phyloP scores from a whole-genome alignment of 176 grass and related monocot genomes.

The Areca catechu region DNA sequence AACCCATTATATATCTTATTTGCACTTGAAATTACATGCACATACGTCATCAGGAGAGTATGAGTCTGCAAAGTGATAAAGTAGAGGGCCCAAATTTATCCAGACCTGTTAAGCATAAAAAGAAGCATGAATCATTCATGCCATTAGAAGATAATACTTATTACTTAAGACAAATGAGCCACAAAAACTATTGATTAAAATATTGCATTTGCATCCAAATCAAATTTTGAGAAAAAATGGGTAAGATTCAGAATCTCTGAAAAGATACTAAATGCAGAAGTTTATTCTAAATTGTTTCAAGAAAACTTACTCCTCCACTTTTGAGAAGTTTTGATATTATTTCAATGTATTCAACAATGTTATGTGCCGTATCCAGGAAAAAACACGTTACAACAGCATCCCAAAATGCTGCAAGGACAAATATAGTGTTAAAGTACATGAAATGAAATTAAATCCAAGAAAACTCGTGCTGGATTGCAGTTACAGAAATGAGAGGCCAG shows the following conservation, averaged over 20 bases:
- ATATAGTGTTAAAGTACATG: background rate
- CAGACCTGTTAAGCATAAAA: conserved; percentile 51
- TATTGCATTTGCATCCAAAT: conserved; percentile 8
- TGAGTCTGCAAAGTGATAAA: conserved; percentile 92
- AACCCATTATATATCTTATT: conserved; percentile 1
- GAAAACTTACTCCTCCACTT: conserved; percentile 67
- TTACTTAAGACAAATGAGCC: background rate
- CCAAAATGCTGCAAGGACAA: conserved; percentile 61
- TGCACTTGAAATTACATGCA: conserved; percentile 23
- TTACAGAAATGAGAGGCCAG: no score
- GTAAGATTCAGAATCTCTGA: no score
- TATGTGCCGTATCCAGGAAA: conserved; percentile 90
- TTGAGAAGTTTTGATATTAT: conserved; percentile 91
- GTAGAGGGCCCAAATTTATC: conserved; percentile 89
- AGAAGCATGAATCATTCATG: conserved; percentile 13
- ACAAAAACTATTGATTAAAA: conserved; percentile 5
- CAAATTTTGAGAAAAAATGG: conserved; percentile 2
- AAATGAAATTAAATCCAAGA: no score
- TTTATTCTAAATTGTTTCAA: background rate
- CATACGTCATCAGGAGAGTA: conserved; percentile 76
- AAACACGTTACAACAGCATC: conserved; percentile 99
- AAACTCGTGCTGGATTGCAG: no score
- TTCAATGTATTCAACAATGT: conserved; percentile 97
- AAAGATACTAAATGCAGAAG: no score
- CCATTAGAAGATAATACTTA: conserved; percentile 5